phyloP scores from a whole-genome alignment of 495 filamentous ascomycete species.

The Baudoinia panamericana region DNA sequence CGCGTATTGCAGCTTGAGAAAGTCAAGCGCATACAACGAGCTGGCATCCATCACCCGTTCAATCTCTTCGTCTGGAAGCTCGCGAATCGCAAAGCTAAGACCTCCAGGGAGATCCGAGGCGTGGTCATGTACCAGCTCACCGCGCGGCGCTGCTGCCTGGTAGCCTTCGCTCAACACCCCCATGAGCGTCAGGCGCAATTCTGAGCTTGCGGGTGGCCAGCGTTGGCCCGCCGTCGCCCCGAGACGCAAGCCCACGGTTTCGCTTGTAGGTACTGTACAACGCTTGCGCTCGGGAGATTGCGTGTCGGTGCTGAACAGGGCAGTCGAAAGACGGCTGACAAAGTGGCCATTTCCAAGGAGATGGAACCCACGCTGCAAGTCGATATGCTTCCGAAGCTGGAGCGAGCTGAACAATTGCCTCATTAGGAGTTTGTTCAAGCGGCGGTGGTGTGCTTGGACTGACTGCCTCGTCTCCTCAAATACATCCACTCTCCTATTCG shows the following conservation, averaged over 20 bases:
- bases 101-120: conserved; percentile 51
- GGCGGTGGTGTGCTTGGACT: conserved; percentile 55
- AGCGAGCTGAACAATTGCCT: conserved; percentile 68
- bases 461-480: no score
- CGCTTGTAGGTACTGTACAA: conserved; percentile 54
- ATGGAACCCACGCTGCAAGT: conserved; percentile 65
- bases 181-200: conserved; percentile 76
- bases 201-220: conserved; percentile 90
- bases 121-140: conserved; percentile 14
- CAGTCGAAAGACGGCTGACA: conserved; percentile 59
- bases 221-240: conserved; percentile 47
- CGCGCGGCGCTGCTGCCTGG: conserved; percentile 14
- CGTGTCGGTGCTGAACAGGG: conserved; percentile 78
- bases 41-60: conserved; percentile 65
- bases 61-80: conserved; percentile 61
- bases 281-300: conserved; percentile 59
- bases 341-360: conserved; percentile 78
- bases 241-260: conserved; percentile 66
- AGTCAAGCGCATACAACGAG: conserved; percentile 76
- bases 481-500: no score
- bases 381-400: conserved; percentile 58
- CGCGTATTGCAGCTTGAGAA: conserved; percentile 74
- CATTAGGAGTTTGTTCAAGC: conserved; percentile 66
- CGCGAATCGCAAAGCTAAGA: conserved; percentile 76
- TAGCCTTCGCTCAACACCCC: conserved; percentile 73